Percentiles rank a stretch among this genome's conserved stretches.
Conservation (phyloP, 2,329 filamentous ascomycete genomes). For the Fusarium nematophilum region DNA sequence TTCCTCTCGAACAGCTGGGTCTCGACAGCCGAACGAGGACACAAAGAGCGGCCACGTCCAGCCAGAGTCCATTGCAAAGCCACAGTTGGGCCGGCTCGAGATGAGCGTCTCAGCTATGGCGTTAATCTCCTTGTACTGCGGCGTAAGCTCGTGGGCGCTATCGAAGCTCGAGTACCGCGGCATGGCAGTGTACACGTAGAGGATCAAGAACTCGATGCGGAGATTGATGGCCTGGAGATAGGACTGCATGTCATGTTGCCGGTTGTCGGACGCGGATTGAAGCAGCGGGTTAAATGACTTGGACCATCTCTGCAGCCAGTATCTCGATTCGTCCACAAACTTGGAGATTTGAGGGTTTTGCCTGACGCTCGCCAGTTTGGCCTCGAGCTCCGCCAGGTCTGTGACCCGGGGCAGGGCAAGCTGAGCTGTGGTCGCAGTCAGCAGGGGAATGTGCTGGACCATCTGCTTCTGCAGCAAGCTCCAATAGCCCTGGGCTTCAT, state of each 20-base stretch:
- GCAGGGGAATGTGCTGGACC: conserved; percentile 51
- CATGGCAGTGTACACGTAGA: conserved; percentile 53
- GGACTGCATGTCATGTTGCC: conserved; percentile 29
- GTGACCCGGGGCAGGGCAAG: conserved; percentile 45
- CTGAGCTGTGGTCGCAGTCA: conserved; percentile 47
- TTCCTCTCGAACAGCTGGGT: conserved; percentile 52
- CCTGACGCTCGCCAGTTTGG: conserved; percentile 47
- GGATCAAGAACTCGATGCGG: conserved; percentile 56
- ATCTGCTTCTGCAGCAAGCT: conserved; percentile 51
- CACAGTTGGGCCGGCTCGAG: conserved; percentile 48
- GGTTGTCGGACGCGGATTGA: conserved; percentile 40
- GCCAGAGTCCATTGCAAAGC: conserved; percentile 59
- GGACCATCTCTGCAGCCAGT: conserved; percentile 55
- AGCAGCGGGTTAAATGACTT: conserved; percentile 53
- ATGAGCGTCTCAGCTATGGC: conserved; percentile 52
- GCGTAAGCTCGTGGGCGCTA: conserved; percentile 52
- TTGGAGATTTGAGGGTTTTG: conserved; percentile 45
- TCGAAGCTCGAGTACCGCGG: conserved; percentile 52
- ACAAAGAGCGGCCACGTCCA: conserved; percentile 59
- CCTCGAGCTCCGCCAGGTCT: conserved; percentile 44
- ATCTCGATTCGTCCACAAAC: conserved; percentile 51
- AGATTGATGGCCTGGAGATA: conserved; percentile 55
- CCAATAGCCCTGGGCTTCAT: conserved; percentile 54
- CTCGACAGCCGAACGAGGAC: conserved; percentile 55
- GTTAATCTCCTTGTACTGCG: conserved; percentile 56